Base-by-base conservation (phyloP, 164 flowering plant species). In the Kingdonia uniflora region DNA sequence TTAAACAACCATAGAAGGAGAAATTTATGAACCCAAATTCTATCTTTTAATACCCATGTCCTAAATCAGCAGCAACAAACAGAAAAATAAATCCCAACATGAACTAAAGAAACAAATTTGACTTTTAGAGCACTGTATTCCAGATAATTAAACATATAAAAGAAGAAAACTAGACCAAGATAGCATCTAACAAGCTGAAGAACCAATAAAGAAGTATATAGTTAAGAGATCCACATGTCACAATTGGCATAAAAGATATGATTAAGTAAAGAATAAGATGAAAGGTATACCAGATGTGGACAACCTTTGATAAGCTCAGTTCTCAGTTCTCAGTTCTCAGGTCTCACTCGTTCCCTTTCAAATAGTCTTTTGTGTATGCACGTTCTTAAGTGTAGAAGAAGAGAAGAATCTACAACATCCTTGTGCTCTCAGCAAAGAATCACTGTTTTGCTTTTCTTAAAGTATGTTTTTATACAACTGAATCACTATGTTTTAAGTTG, bases 391-490 rank as follows among this genome's bases (percentile, higher is more conserved):
- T 29, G 35, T 29, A 29, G 35, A 29, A 29, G 35, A 46, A 49
- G 25, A 11, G 38, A 1, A 1, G 29, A 48, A 22, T 23, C 45
- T 38, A 2, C 43, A 54, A 57, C 64, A 74, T 57, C 70, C 59
- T 62, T 65, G 70, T 39, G 51, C 49, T 37, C 56, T 45, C 24
- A 60, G 72, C n/a, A 67, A 70, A 57, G 74, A 57, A 74, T 74
- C 47, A 16, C 48, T 16, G 20, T 44, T 11, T 16, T 16, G n/a
- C 48, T 44, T 44, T 44, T 17, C 19, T 10, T 19, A 17, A 29
- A 29, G 4, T 8, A 29, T 29, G 8, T 29, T 4, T 4, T 29
- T 29, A 29, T 29, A 29, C 35, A 29, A 29, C 35, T 29, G 35
- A 4, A 29, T 29, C 35, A 29, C 35, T 29, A 3, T 29, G 35